Evolutionary conservation across 768 basidiomycete genomes (phyloP), one percentile per base, ranked within the genome.

Genomic region (Cystoderma amianthinum): DNA sequence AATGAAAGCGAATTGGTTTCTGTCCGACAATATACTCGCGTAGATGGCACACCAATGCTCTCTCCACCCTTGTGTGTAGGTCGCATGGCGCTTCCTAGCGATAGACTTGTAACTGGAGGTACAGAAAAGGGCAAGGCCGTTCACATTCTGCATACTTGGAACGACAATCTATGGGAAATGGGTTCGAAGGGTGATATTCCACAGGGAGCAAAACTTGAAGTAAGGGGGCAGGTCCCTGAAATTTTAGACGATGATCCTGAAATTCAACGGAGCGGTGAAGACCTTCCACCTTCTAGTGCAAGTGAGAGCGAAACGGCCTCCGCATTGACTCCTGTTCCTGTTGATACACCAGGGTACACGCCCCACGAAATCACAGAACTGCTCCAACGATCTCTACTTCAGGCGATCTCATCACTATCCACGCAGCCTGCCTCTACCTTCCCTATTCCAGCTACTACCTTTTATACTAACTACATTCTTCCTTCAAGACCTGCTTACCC

Each of bases 401-500:
- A 89, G 50, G 76, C 76, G 1, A 76, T 91, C 44, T 59, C 62
- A 10, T 72, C 74, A 5, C 63, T 82, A 3, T 51, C 65, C 0
- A 53, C 69, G 1, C 55, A 77, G 1, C 74, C 78, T 0, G 36
- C 69, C 0, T 69, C 76, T 0, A 57, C 74, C 1, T 86, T 91
- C 53, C 90, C 92, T 0, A 80, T 93, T 33, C 65, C 82, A 0
- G 76, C 89, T 0, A 85, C 87, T 9, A 69, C 68, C 0, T 78
- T 93, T 48, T 92, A 91, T 60, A 76, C 84, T 5, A 72, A 70
- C 13, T 72, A 89, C 53, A 73, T 95, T 37, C 72, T 94, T 2
- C 90, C 90, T 4, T 79, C 69, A 39, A 74, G 90, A n/a, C 86
- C 90, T 5, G 78, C 79, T n/a, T 78, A 75, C 43, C 75, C 79